phyloP scores from a whole-genome alignment of 2,329 filamentous ascomycete species.

The Coniella vitis region DNA sequence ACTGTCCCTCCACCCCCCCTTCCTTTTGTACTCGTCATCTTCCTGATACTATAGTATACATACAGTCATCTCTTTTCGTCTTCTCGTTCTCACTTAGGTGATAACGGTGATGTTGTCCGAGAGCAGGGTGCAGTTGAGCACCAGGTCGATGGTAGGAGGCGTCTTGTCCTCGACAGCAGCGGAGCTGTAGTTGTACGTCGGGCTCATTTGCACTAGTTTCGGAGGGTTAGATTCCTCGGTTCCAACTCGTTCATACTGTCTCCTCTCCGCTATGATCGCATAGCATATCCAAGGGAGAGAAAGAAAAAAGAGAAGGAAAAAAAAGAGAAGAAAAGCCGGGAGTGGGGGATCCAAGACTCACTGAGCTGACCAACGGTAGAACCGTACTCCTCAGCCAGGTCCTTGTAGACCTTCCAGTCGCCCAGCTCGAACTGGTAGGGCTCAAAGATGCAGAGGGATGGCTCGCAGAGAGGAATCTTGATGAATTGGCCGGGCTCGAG shows the following conservation, averaged over 20 bases:
- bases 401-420: constrained; percentile 2
- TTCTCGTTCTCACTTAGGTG: neutral
- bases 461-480: constrained; percentile 4
- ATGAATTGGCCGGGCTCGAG: constrained; percentile 4
- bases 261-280: neutral
- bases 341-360: neutral
- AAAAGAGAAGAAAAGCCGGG: too few species aligned
- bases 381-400: constrained; percentile 6
- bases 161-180: neutral
- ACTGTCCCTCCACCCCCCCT: too few species aligned
- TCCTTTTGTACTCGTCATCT: neutral
- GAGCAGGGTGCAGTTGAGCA: neutral
- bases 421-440: constrained; percentile 2
- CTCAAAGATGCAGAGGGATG: neutral
- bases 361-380: constrained; percentile 1
- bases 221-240: neutral
- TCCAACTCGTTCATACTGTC: neutral
- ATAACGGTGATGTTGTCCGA: neutral
- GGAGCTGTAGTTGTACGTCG: neutral
- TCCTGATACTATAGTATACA: neutral
- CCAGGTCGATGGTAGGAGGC: neutral
- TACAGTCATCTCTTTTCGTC: neutral
- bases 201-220: neutral
- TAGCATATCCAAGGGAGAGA: too few species aligned
- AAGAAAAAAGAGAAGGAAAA: too few species aligned